Percentiles rank a stretch among this genome's conserved stretches.
Evolutionary conservation across 2,329 filamentous ascomycete species (phyloP).

Genomic region (Xylaria multiplex): DNA sequence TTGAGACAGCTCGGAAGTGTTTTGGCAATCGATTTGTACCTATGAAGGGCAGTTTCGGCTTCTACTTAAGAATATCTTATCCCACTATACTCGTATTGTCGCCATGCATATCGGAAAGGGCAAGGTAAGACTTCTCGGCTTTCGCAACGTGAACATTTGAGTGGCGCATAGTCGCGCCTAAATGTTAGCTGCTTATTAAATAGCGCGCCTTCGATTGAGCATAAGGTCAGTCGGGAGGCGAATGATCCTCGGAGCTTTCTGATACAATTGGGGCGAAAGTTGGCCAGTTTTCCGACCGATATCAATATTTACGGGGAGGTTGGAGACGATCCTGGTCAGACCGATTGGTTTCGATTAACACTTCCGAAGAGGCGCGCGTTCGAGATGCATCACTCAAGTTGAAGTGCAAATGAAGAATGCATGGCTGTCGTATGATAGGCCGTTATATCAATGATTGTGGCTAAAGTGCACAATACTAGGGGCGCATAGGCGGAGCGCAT

Average conservation of each 20-base stretch:
- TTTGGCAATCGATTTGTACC: conserved; percentile 13
- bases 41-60: conserved; percentile 25
- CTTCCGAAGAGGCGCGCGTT: conserved; percentile 30
- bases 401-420: conserved; percentile 18
- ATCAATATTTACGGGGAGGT: conserved; percentile 38
- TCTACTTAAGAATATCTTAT: conserved; percentile 1
- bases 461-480: conserved; percentile 14
- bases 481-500: conserved; percentile 22
- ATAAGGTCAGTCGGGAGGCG: conserved; percentile 19
- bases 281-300: conserved; percentile 41
- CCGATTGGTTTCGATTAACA: conserved; percentile 28
- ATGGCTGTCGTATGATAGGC: conserved; percentile 21
- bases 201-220: conserved; percentile 25
- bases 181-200: conserved; percentile 20
- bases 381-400: conserved; percentile 20
- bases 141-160: conserved; percentile 16
- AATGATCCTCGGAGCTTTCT: conserved; percentile 31
- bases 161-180: conserved; percentile 30
- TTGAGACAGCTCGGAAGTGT: conserved; percentile 14
- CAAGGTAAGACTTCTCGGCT: conserved; percentile 16
- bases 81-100: conserved; percentile 1
- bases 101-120: conserved; percentile 13
- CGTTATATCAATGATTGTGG: conserved; percentile 19
- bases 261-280: conserved; percentile 35
- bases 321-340: conserved; percentile 32